Conservation (phyloP, 106 monocot genomes). For the Dioscorea dumetorum region DNA sequence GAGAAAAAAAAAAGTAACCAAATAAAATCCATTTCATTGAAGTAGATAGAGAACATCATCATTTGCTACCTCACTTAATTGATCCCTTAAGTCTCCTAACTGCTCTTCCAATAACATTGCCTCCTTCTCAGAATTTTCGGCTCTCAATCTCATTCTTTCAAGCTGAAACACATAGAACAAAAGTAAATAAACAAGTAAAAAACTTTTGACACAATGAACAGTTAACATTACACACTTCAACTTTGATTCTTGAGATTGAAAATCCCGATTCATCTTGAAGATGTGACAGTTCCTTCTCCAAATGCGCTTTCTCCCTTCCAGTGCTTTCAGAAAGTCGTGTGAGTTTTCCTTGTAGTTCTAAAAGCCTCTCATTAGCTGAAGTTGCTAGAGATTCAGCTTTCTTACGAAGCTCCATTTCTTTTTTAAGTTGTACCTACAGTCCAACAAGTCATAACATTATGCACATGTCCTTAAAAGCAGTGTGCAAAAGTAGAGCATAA, state of each 20-base stretch:
- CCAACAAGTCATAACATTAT: neutral
- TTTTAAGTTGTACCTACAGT: conserved; percentile 35
- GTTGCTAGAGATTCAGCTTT: conserved; percentile 18
- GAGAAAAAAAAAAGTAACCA: neutral
- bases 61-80: conserved; percentile 37
- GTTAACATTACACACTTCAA: conserved; percentile 27
- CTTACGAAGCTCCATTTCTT: conserved; percentile 39
- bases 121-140: conserved; percentile 43
- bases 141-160: conserved; percentile 43
- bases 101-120: conserved; percentile 35
- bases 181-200: neutral
- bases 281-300: conserved; percentile 34
- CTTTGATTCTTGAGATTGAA: conserved; percentile 31
- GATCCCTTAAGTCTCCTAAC: conserved; percentile 29
- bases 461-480: neutral
- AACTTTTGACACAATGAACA: neutral
- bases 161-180: conserved; percentile 29
- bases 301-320: conserved; percentile 38
- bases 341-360: conserved; percentile 35
- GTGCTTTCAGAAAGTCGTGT: conserved; percentile 32
- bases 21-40: neutral
- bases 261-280: conserved; percentile 40
- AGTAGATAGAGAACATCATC: neutral
- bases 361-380: conserved; percentile 31
- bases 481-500: too few relatives aligned